Evolutionary conservation across 2,329 filamentous ascomycete species (phyloP).

Genomic region (Verticillium alfalfae): DNA sequence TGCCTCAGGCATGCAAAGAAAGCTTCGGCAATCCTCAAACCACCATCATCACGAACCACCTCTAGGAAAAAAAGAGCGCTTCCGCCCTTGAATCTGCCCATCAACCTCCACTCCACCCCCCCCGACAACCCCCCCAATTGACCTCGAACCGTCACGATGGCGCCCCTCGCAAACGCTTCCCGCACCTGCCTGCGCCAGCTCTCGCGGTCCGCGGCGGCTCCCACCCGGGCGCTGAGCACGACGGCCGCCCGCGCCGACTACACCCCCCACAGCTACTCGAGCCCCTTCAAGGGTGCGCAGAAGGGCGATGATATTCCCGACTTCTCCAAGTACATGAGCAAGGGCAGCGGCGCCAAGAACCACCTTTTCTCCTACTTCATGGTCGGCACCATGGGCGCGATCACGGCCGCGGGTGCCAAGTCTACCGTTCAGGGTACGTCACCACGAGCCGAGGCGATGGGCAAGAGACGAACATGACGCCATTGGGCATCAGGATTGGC

Average conservation of each 20-base stretch:
- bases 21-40: slow-evolving; percentile 21
- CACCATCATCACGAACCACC: slow-evolving; percentile 8
- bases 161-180: slow-evolving; percentile 63
- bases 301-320: slow-evolving; percentile 71
- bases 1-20: slow-evolving; percentile 10
- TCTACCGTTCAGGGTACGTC: slow-evolving; percentile 91
- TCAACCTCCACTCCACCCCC: slow-evolving; percentile 14
- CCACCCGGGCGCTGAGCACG: slow-evolving; percentile 51
- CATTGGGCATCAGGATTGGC: not conserved
- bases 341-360: slow-evolving; percentile 63
- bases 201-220: slow-evolving; percentile 30
- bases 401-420: slow-evolving; percentile 92
- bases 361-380: slow-evolving; percentile 97
- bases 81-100: slow-evolving; percentile 11
- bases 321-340: slow-evolving; percentile 82
- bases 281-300: slow-evolving; percentile 59
- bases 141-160: slow-evolving; percentile 43
- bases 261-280: slow-evolving; percentile 45
- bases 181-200: slow-evolving; percentile 61
- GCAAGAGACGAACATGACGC: not conserved
- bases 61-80: slow-evolving; percentile 5
- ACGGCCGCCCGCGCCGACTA: slow-evolving; percentile 40
- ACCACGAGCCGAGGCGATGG: not conserved
- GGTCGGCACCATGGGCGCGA: slow-evolving; percentile 90
- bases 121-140: slow-evolving; percentile 7